Conservation (phyloP, 805 yeast genomes). For the Ogataea henricii region DNA sequence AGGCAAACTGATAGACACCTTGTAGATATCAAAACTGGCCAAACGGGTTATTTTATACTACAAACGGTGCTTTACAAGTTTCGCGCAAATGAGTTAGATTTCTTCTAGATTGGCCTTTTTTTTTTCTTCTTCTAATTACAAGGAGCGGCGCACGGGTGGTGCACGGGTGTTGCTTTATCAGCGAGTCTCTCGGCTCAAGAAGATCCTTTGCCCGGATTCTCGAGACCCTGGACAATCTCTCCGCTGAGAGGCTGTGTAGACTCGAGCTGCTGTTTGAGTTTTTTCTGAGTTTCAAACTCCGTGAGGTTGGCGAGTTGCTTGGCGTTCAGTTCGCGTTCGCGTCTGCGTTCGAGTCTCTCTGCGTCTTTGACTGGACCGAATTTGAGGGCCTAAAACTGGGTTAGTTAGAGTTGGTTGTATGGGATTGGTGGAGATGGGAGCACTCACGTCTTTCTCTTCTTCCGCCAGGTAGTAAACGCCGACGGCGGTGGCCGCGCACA, state of each 20-base stretch:
- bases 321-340: slow-evolving; percentile 34
- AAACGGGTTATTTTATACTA: background rate
- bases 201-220: slow-evolving; percentile 16
- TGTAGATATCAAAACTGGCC: background rate
- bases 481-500: slow-evolving; percentile 59
- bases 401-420: background rate
- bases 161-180: slow-evolving; percentile 10
- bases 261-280: slow-evolving; percentile 57
- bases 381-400: slow-evolving; percentile 52
- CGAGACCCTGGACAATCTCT: slow-evolving; percentile 46
- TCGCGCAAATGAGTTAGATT: background rate
- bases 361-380: slow-evolving; percentile 89
- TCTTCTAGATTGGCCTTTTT: too few relatives aligned
- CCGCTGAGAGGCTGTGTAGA: slow-evolving; percentile 66
- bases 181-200: background rate
- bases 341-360: slow-evolving; percentile 53
- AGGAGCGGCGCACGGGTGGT: background rate
- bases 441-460: slow-evolving; percentile 60
- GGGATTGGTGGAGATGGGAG: background rate
- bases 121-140: background rate
- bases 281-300: slow-evolving; percentile 68
- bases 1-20: background rate
- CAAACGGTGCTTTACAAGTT: background rate
- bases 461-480: slow-evolving; percentile 74
- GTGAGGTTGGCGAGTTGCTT: slow-evolving; percentile 56